Evolutionary conservation across 225 moss, liverwort and hornwort species (phyloP), one percentile per base, ranked within the genome.

Genomic region (Lunularia cruciata): DNA sequence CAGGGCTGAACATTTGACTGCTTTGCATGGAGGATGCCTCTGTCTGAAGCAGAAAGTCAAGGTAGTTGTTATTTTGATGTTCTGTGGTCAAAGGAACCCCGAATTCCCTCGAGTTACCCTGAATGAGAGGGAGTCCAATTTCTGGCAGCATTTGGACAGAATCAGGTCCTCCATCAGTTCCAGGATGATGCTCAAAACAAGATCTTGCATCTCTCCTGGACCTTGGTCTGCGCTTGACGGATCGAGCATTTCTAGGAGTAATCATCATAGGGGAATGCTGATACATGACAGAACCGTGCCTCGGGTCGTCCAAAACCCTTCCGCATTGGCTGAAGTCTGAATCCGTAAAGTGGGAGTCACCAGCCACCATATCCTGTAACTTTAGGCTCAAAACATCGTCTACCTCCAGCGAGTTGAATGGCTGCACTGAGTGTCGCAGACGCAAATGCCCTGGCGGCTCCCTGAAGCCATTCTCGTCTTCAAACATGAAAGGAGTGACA

Each of bases 31-130:
- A 76, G 1, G 90, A 88, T 8, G 90, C 90, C 27, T 98, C 89
- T 8, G 90, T 86, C 34, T 98, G 92, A 49, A 98, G 75, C 48
- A 98, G 75, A 83, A 98, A 92, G 70, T 98, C 96, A 34, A 98
- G 79, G 66, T 98, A 98, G 72, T 98, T 98, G 82, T 85, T 92
- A 52, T 79, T 88, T 36, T 80, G 71, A 22, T 77, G 62, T 64
- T 86, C 78, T 27, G 85, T 82, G 0, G 88, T 57, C 34, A 89
- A 69, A 30, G 86, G 74, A 51, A 83, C 75, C 30, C 81, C 85
- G 75, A 91, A 88, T 4, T 83, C 85, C 51, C 85, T 76, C 20
- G 26, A 72, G 57, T 72, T 71, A 54, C 80, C 76, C 59, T 72
- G 78, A 49, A 68, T 77, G 25, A 81, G 49, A 27, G 73, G 73